These are phyloP conservation scores for Daedaleopsis sinensis DNA, from an alignment of 768 basidiomycete species.

Conservation along the genomic window DNA sequence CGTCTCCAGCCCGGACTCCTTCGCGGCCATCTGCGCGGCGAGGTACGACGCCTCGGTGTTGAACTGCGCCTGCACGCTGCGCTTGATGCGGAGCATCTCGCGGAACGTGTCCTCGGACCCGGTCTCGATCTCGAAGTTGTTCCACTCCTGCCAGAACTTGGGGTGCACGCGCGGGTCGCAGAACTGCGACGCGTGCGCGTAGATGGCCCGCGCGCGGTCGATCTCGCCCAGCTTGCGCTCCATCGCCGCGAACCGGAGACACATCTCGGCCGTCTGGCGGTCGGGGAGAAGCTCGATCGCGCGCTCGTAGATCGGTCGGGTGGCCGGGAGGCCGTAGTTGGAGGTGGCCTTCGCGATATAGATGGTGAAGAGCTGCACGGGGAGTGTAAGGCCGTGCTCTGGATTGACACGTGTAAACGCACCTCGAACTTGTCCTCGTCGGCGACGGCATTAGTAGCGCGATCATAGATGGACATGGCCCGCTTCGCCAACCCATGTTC, in stretches of 20 bases:
- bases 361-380: slow-evolving; percentile 79
- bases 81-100: slow-evolving; percentile 93
- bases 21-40: slow-evolving; percentile 79
- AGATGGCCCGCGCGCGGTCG: slow-evolving; percentile 94
- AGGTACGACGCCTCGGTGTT: slow-evolving; percentile 96
- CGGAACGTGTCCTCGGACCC: slow-evolving; percentile 99
- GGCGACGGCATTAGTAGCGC: slow-evolving; percentile 83
- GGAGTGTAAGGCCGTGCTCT: neutral
- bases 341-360: slow-evolving; percentile 97
- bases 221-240: slow-evolving; percentile 99
- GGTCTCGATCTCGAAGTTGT: slow-evolving; percentile 96
- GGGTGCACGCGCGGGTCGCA: slow-evolving; percentile 93
- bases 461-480: slow-evolving; percentile 94
- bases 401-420: slow-evolving; percentile 22
- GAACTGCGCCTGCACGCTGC: slow-evolving; percentile 98
- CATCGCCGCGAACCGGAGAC: slow-evolving; percentile 91
- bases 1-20: slow-evolving; percentile 44
- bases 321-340: slow-evolving; percentile 95
- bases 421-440: slow-evolving; percentile 97
- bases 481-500: slow-evolving; percentile 94
- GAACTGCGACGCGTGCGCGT: slow-evolving; percentile 98
- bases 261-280: slow-evolving; percentile 96
- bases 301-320: slow-evolving; percentile 93
- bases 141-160: slow-evolving; percentile 97
- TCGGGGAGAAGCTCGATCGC: slow-evolving; percentile 94